Evolutionary conservation across 768 basidiomycete genomes (phyloP).

Genomic region (Naganishia friedmannii): DNA sequence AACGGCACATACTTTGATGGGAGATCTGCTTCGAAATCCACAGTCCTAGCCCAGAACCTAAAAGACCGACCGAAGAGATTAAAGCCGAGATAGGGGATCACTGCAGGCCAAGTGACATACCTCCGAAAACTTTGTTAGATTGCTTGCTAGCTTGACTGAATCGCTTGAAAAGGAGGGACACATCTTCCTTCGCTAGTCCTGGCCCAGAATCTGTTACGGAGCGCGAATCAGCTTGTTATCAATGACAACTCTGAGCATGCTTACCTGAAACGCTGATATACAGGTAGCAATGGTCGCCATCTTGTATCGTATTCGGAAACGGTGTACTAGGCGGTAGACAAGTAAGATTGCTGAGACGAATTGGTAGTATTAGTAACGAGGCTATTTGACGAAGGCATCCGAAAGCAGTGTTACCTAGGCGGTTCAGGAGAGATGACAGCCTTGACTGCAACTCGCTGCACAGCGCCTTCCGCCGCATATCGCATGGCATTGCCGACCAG

Average conservation of each 20-base stretch:
- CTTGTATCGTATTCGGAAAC: slow-evolving; percentile 16
- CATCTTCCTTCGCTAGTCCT: slow-evolving; percentile 52
- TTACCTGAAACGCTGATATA: slow-evolving; percentile 47
- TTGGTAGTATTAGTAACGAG: background rate
- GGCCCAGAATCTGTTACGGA: slow-evolving; percentile 50
- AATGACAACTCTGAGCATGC: background rate
- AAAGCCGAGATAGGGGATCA: slow-evolving; percentile 2
- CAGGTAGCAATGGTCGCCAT: slow-evolving; percentile 43
- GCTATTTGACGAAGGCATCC: background rate
- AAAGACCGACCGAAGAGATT: slow-evolving; percentile 37
- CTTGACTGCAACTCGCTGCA: slow-evolving; percentile 47
- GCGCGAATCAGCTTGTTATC: background rate
- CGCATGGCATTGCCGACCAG: slow-evolving; percentile 51
- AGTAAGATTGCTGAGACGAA: background rate
- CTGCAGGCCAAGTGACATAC: slow-evolving; percentile 21
- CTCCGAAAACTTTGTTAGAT: slow-evolving; percentile 44
- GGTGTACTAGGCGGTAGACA: slow-evolving; percentile 21
- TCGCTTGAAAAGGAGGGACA: slow-evolving; percentile 53
- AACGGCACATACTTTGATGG: slow-evolving; percentile 26
- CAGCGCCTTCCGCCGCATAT: slow-evolving; percentile 49
- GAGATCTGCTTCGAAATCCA: slow-evolving; percentile 53
- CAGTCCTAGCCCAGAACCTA: slow-evolving; percentile 52
- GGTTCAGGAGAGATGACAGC: slow-evolving; percentile 48
- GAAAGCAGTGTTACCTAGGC: slow-evolving; percentile 47
- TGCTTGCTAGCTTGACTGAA: slow-evolving; percentile 52